Conservation (phyloP, 352 stramenopile genomes). For the Phytophthora capsici region DNA sequence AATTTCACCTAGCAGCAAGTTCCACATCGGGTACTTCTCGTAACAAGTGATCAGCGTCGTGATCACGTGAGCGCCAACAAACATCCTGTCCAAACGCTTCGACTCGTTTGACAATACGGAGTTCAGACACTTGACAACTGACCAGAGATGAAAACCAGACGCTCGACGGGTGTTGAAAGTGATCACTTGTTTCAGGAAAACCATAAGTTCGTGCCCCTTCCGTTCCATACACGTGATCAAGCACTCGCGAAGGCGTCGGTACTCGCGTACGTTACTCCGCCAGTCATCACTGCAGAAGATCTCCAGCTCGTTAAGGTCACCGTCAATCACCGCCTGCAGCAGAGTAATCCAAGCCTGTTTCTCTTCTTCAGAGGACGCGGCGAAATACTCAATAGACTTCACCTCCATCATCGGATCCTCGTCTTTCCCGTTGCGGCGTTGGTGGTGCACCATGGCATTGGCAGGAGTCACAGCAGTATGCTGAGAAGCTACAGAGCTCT, state of each 20-base stretch:
- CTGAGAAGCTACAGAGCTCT: constrained; percentile 18
- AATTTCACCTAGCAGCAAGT: constrained; percentile 79
- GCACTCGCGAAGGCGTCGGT: constrained; percentile 76
- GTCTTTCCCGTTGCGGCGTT: constrained; percentile 41
- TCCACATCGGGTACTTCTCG: constrained; percentile 83
- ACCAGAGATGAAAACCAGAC: constrained; percentile 78
- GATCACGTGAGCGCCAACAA: constrained; percentile 74
- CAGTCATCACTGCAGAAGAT: constrained; percentile 91
- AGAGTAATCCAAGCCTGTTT: constrained; percentile 76
- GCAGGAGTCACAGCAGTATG: constrained; percentile 17
- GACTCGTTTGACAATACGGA: constrained; percentile 81
- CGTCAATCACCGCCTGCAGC: constrained; percentile 77
- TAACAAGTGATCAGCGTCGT: constrained; percentile 79
- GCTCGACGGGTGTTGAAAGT: constrained; percentile 64
- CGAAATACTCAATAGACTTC: constrained; percentile 79
- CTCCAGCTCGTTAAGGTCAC: constrained; percentile 82
- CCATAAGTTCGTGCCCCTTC: constrained; percentile 81
- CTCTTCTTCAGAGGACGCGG: constrained; percentile 64
- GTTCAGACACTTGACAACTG: constrained; percentile 79
- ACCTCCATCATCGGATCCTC: constrained; percentile 36
- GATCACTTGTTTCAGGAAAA: constrained; percentile 83
- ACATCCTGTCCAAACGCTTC: constrained; percentile 85
- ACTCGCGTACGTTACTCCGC: constrained; percentile 88
- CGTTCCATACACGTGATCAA: constrained; percentile 86
- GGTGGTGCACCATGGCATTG: constrained; percentile 41